Evolutionary conservation across 2,329 filamentous ascomycete genomes (phyloP).

Genomic region (Graphilbum sp.): DNA sequence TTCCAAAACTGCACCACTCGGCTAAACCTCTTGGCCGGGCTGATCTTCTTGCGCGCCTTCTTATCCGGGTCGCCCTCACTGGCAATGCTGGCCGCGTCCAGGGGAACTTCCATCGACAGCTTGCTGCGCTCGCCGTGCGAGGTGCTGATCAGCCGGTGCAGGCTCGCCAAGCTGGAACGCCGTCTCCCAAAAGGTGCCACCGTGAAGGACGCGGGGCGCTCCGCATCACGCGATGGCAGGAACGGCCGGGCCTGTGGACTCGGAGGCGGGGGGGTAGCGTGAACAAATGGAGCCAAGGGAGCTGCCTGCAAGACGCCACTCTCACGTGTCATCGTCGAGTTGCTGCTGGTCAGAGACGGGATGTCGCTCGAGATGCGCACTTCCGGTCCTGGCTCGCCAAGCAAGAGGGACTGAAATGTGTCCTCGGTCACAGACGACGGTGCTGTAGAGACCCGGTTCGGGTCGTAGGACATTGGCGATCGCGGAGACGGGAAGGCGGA

Average conservation of each 20-base stretch:
- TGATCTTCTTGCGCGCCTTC: constrained; percentile 39
- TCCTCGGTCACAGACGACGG: constrained; percentile 60
- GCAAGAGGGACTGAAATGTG: constrained; percentile 52
- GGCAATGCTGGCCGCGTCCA: constrained; percentile 20
- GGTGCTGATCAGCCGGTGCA: constrained; percentile 60
- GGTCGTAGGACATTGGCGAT: constrained; percentile 52
- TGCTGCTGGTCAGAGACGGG: constrained; percentile 58
- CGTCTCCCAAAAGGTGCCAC: constrained; percentile 49
- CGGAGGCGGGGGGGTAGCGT: constrained; percentile 20
- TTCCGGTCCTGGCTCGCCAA: constrained; percentile 61
- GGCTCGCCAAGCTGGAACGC: constrained; percentile 58
- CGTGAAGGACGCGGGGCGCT: constrained; percentile 46
- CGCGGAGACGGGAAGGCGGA: constrained; percentile 52
- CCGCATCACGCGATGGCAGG: constrained; percentile 28
- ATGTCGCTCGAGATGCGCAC: constrained; percentile 53
- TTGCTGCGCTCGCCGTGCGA: constrained; percentile 63
- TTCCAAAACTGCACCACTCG: constrained; percentile 72
- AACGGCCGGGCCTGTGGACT: constrained; percentile 28
- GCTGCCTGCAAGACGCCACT: constrained; percentile 26
- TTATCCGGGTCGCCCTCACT: constrained; percentile 29
- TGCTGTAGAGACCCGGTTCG: constrained; percentile 56
- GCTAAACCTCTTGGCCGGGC: constrained; percentile 54
- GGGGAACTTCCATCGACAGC: constrained; percentile 49
- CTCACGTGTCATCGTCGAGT: constrained; percentile 60
- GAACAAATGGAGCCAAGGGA: background rate